Percentiles rank a stretch among this genome's conserved stretches.
phyloP scores from a whole-genome alignment of 805 yeast genomes.

The Candida montana region DNA sequence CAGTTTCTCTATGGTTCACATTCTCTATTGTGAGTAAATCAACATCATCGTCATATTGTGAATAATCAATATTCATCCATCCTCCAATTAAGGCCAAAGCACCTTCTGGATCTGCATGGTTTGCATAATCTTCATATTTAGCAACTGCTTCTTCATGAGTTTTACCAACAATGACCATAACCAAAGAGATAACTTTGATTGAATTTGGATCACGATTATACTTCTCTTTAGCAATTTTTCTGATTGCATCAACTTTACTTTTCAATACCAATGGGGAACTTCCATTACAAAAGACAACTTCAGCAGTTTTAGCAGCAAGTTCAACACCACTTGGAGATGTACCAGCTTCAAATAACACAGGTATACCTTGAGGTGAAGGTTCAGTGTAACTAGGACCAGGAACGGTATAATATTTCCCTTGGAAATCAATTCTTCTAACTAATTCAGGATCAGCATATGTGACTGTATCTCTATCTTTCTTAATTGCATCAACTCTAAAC shows the following conservation, averaged over 20 bases:
- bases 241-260: conserved; percentile 28
- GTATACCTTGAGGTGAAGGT: conserved; percentile 40
- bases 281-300: conserved; percentile 36
- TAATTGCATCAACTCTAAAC: conserved; percentile 32
- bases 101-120: conserved; percentile 36
- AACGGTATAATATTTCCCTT: conserved; percentile 35
- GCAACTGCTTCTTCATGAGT: conserved; percentile 38
- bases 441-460: conserved; percentile 30
- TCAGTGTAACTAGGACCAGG: conserved; percentile 37
- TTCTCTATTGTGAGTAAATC: conserved; percentile 30
- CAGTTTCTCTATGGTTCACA: conserved; percentile 27
- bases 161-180: conserved; percentile 33
- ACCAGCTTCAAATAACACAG: conserved; percentile 42
- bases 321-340: conserved; percentile 36
- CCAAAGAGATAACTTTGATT: conserved; percentile 34
- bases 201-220: conserved; percentile 32
- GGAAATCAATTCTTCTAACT: conserved; percentile 33
- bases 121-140: conserved; percentile 29
- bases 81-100: conserved; percentile 42
- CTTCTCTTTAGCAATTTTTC: conserved; percentile 28
- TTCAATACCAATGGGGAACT: conserved; percentile 28
- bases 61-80: conserved; percentile 39
- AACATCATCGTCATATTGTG: conserved; percentile 32
- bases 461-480: conserved; percentile 17
- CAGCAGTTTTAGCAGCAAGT: conserved; percentile 40